Evolutionary conservation across 1,139 yeast species (phyloP).

Genomic region (Hansenula lynferdii): DNA sequence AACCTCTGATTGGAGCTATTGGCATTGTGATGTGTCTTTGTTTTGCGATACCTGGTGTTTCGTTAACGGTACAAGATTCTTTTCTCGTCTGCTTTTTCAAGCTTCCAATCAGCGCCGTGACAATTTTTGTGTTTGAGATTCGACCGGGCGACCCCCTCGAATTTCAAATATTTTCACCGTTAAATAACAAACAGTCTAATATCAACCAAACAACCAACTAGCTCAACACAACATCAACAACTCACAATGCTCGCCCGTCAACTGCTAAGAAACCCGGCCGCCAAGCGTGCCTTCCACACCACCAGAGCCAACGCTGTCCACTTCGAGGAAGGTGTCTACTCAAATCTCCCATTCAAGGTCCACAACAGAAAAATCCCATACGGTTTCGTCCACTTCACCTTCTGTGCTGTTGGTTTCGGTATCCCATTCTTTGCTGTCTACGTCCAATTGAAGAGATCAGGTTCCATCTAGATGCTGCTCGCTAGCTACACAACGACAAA

Average conservation of each 20-base stretch:
- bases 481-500: too few species aligned
- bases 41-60: background rate
- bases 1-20: constrained; percentile 86
- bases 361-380: constrained; percentile 89
- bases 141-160: too few species aligned
- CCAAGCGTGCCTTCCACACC: constrained; percentile 29
- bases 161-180: too few species aligned
- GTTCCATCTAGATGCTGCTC: constrained; percentile 48
- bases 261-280: constrained; percentile 22
- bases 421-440: constrained; percentile 66
- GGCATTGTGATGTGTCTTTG: constrained; percentile 42
- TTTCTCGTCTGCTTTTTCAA: background rate
- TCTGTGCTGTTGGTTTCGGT: constrained; percentile 57
- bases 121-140: too few species aligned
- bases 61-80: background rate
- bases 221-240: background rate
- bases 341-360: constrained; percentile 91
- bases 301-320: constrained; percentile 34
- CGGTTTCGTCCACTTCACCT: constrained; percentile 74
- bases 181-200: too few species aligned
- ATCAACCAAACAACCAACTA: too few species aligned
- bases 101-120: background rate
- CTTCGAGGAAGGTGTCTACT: constrained; percentile 80
- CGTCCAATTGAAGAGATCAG: constrained; percentile 75
- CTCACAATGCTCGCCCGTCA: constrained; percentile 27